A percentile compares a stretch with the other conserved stretches of the same genome.
Evolutionary conservation across 352 stramenopile species (phyloP).

Genomic region (Globisporangium okanoganense): DNA sequence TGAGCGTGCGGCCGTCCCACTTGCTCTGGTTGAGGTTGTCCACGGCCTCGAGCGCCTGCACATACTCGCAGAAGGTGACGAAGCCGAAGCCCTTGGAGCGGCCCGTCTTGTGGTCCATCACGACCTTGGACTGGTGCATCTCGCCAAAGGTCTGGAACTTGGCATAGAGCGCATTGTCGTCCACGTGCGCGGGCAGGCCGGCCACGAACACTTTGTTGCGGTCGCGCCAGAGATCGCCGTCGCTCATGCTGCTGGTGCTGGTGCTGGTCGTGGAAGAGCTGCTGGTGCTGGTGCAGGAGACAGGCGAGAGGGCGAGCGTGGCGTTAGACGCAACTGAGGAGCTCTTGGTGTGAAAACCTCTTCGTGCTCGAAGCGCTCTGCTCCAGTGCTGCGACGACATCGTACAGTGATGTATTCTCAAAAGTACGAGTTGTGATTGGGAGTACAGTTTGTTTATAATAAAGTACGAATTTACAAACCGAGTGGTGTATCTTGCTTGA

Average conservation of each 20-base stretch:
- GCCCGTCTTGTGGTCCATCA: slow-evolving; percentile 65
- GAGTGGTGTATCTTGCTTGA: too few relatives aligned
- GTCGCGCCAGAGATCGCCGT: slow-evolving; percentile 77
- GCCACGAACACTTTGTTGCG: slow-evolving; percentile 88
- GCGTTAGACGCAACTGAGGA: neutral
- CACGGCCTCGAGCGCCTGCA: slow-evolving; percentile 73
- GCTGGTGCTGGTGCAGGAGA: neutral
- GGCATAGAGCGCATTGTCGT: slow-evolving; percentile 63
- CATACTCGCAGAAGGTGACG: slow-evolving; percentile 79
- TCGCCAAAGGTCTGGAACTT: slow-evolving; percentile 77
- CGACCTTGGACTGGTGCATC: slow-evolving; percentile 86
- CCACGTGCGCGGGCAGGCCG: slow-evolving; percentile 51
- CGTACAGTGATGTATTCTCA: neutral
- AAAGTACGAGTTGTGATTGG: slow-evolving; percentile 4
- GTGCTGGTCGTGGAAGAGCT: neutral
- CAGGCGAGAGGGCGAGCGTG: neutral
- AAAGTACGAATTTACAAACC: neutral
- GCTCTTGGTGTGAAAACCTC: neutral
- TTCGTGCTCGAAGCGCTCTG: slow-evolving; percentile 6
- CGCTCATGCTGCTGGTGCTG: slow-evolving; percentile 31
- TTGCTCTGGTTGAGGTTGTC: slow-evolving; percentile 76
- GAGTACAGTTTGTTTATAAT: neutral
- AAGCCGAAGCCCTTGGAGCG: slow-evolving; percentile 79
- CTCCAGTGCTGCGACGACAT: slow-evolving; percentile 1
- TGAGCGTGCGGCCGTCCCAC: slow-evolving; percentile 78